phyloP scores from a whole-genome alignment of 202 grass and related monocot species.

The Alloteropsis angusta region DNA sequence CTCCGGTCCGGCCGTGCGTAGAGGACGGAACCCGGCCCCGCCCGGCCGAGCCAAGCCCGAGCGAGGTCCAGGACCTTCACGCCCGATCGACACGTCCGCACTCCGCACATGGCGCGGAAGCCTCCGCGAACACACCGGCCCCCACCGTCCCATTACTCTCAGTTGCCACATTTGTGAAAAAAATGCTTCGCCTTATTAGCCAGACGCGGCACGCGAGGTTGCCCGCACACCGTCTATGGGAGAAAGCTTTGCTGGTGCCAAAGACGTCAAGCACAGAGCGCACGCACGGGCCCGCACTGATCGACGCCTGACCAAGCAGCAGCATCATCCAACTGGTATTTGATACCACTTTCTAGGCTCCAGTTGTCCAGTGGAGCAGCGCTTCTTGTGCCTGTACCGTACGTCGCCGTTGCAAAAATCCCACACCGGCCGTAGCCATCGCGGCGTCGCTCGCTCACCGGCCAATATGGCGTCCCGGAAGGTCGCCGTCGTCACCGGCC shows the following conservation, averaged over 20 bases:
- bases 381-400: not conserved
- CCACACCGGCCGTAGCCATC: not conserved
- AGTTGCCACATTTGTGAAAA: not conserved
- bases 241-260: not conserved
- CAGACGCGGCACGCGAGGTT: not conserved
- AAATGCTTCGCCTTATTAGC: not conserved
- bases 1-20: too few species aligned
- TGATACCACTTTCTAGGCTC: not conserved
- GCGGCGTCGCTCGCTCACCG: not conserved
- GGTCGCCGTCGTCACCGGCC: not conserved
- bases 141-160: not conserved
- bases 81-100: too few species aligned
- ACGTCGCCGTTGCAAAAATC: not conserved
- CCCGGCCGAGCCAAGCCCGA: too few species aligned
- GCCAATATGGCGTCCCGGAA: not conserved
- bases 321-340: not conserved
- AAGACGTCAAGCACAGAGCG: not conserved
- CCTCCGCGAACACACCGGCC: not conserved
- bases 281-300: not conserved
- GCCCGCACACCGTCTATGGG: not conserved
- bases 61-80: too few species aligned
- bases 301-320: not conserved
- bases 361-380: not conserved
- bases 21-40: too few species aligned
- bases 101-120: not conserved